Conservation (phyloP, 1,139 yeast genomes). For the Zygoascus sp. region DNA sequence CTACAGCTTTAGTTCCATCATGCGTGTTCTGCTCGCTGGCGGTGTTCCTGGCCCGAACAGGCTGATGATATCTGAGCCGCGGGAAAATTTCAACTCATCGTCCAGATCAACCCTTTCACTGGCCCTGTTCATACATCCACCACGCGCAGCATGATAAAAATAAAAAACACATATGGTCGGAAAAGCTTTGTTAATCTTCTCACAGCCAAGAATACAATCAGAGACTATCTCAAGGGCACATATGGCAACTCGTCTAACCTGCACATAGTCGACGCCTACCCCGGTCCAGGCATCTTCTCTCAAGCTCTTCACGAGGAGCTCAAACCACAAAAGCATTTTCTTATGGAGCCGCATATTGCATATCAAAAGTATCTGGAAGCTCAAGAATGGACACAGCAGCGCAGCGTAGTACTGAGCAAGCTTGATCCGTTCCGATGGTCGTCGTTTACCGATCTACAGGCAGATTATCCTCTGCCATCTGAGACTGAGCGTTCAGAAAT, state of each 20-base stretch:
- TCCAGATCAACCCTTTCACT: not conserved
- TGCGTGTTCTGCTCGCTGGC: too few species aligned
- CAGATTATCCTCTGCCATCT: constrained; percentile 43
- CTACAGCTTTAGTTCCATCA: too few species aligned
- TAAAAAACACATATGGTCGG: constrained; percentile 25
- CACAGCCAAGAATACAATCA: constrained; percentile 17
- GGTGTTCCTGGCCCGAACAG: too few species aligned
- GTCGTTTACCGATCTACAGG: constrained; percentile 45
- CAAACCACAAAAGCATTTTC: constrained; percentile 55
- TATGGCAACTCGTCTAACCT: constrained; percentile 42
- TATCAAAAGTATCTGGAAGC: constrained; percentile 29
- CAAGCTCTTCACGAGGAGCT: constrained; percentile 51
- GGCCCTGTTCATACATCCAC: not conserved
- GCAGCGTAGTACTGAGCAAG: constrained; percentile 15
- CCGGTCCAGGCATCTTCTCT: constrained; percentile 42
- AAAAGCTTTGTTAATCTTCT: constrained; percentile 19
- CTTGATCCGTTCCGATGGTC: constrained; percentile 65
- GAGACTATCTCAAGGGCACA: constrained; percentile 12
- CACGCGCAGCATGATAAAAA: constrained; percentile 8
- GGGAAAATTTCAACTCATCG: not conserved
- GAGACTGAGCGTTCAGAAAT: constrained; percentile 37
- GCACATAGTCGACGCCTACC: constrained; percentile 62
- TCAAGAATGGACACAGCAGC: constrained; percentile 7
- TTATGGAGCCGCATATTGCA: constrained; percentile 50
- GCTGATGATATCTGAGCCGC: not conserved